These are phyloP conservation scores for Colletotrichum tamarilloi DNA, from an alignment of 2,329 filamentous ascomycete species.

Conservation along the genomic window DNA sequence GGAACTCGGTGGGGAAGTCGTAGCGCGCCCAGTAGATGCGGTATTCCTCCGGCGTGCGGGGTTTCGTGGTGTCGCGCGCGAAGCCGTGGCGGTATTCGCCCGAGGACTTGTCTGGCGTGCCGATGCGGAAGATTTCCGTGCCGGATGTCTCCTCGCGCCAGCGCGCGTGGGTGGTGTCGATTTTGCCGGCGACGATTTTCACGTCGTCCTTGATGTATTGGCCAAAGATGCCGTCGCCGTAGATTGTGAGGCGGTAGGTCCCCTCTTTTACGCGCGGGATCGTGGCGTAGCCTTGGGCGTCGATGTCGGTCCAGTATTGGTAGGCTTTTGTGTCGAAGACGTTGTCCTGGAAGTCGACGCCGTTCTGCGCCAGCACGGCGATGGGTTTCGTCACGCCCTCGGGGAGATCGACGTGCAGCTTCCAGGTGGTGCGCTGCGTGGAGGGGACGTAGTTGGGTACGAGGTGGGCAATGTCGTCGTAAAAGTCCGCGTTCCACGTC, in stretches of 20 bases:
- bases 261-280: conserved; percentile 66
- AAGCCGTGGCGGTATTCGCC: conserved; percentile 70
- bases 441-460: conserved; percentile 70
- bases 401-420: conserved; percentile 63
- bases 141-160: conserved; percentile 69
- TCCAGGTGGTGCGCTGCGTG: conserved; percentile 60
- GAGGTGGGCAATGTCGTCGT: conserved; percentile 70
- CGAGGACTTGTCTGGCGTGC: conserved; percentile 67
- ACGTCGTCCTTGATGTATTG: conserved; percentile 65
- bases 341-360: conserved; percentile 68
- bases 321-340: conserved; percentile 58
- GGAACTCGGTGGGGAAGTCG: conserved; percentile 68
- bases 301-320: conserved; percentile 67
- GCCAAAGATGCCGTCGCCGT: conserved; percentile 71
- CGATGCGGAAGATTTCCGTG: conserved; percentile 71
- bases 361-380: conserved; percentile 62
- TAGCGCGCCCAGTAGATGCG: conserved; percentile 68
- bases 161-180: conserved; percentile 49
- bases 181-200: conserved; percentile 52
- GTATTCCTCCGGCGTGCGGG: conserved; percentile 62
- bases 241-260: conserved; percentile 71
- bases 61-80: conserved; percentile 54
- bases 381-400: conserved; percentile 58
- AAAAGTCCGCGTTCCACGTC: conserved; percentile 69
- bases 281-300: conserved; percentile 53